These are phyloP conservation scores for Coniosporium uncinatum DNA, from an alignment of 2,329 filamentous ascomycete species.

Conservation along the genomic window DNA sequence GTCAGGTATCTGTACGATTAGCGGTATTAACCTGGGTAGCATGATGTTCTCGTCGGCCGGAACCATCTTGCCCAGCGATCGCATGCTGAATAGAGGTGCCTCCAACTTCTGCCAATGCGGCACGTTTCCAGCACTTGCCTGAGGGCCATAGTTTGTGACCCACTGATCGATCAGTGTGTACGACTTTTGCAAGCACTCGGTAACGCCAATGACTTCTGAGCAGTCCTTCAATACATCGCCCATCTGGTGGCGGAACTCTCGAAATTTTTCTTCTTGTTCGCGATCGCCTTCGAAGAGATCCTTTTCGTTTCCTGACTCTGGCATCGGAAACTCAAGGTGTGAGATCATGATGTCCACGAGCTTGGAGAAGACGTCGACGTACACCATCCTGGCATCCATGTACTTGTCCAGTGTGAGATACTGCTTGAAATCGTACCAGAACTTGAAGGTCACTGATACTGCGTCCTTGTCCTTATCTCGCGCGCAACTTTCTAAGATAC, in stretches of 20 bases:
- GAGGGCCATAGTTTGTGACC: conserved; percentile 76
- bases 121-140: conserved; percentile 68
- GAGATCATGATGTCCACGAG: conserved; percentile 91
- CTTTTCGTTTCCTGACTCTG: conserved; percentile 65
- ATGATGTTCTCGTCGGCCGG: conserved; percentile 83
- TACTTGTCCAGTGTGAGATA: conserved; percentile 91
- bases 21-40: conserved; percentile 84
- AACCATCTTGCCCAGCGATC: conserved; percentile 96
- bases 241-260: conserved; percentile 95
- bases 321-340: conserved; percentile 81
- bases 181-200: conserved; percentile 86
- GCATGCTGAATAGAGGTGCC: conserved; percentile 90
- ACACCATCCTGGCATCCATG: conserved; percentile 70
- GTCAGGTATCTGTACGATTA: conserved; percentile 89
- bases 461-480: conserved; percentile 87
- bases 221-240: conserved; percentile 96
- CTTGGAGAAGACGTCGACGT: conserved; percentile 79
- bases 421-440: conserved; percentile 99
- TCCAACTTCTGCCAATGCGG: conserved; percentile 97
- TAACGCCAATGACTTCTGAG: conserved; percentile 92
- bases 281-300: conserved; percentile 96
- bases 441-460: conserved; percentile 89
- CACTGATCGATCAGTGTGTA: conserved; percentile 82
- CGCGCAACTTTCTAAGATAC: conserved; percentile 86
- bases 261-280: conserved; percentile 94